Base-by-base conservation (phyloP, 2,329 filamentous ascomycete genomes). In the Aspergillus calidoustus region DNA sequence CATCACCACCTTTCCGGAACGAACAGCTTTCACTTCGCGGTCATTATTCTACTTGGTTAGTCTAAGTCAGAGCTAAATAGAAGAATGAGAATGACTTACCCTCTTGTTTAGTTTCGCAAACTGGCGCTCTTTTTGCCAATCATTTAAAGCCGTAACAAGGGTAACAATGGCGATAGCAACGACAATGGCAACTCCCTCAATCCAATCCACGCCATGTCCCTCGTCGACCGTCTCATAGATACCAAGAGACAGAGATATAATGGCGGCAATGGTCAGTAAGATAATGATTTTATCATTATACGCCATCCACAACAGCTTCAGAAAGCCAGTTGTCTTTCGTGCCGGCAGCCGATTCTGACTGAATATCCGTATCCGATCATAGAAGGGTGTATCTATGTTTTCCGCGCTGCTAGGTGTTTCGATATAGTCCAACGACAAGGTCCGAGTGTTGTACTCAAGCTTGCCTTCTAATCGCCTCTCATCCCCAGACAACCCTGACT, bases 281-380 rank as follows among this genome's bases (percentile, higher is more conserved):
- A 92, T 88, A 44, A 92, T 83, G 41, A 92, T 87, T 66, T 89
- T 90, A 75, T 92, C 90, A 67, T 91, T 89, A 74, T 90, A 91
- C 3, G 89, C 88, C 64, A 84, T 84, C 89, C 89, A 91, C 61
- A 88, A 81, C 7, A 91, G 72, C 61, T 78, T 80, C 68, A 86
- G 81, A 46, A 91, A 81, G 2, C 86, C 82, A 30, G 86, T 87
- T 2, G 83, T 79, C 73, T 90, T 88, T 71, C 88, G 87, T 48
- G 86, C 82, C 0, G 89, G 89, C 23, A 91, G 77, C 13, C 80
- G 76, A 68, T 91, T 91, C 65, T 84, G 82, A 50, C 83, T 82
- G 69, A 83, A 89, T 4, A 89, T 78, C 34, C 87, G 79, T 59
- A 83, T 81, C n/a, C 88, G 82, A 70, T 90, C 88, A 46, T 78